A percentile compares a stretch with the other conserved stretches of the same genome.
phyloP scores from a whole-genome alignment of 2,329 filamentous ascomycete species.

The Ascochyta pisi region DNA sequence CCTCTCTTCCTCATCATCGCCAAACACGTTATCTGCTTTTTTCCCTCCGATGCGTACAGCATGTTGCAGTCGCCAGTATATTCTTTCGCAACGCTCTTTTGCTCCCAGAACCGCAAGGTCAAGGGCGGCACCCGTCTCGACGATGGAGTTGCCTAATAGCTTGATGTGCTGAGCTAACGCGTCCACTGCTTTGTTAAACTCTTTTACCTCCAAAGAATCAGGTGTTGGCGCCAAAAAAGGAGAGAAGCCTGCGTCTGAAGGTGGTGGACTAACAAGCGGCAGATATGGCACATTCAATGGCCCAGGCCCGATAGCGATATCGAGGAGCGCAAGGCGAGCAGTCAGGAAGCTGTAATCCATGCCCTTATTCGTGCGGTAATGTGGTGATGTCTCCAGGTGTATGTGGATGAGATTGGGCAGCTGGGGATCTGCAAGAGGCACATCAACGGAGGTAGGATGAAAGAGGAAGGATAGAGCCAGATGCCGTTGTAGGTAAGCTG shows the following conservation, averaged over 20 bases:
- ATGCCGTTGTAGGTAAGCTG: slow-evolving; percentile 69
- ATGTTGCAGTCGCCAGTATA: slow-evolving; percentile 76
- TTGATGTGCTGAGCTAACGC: slow-evolving; percentile 61
- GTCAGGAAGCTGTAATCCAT: slow-evolving; percentile 74
- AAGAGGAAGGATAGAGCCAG: slow-evolving; percentile 72
- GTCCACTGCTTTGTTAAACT: slow-evolving; percentile 77
- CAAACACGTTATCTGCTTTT: slow-evolving; percentile 48
- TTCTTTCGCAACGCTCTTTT: slow-evolving; percentile 75
- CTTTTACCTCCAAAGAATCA: slow-evolving; percentile 45
- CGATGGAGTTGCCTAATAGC: slow-evolving; percentile 65
- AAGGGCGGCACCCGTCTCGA: slow-evolving; percentile 69
- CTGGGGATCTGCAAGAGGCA: slow-evolving; percentile 32
- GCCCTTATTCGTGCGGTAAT: slow-evolving; percentile 60
- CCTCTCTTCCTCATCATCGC: slow-evolving; percentile 56
- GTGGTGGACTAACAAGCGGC: slow-evolving; percentile 36
- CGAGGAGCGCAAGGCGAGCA: slow-evolving; percentile 71
- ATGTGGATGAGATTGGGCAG: slow-evolving; percentile 31
- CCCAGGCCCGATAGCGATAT: slow-evolving; percentile 76
- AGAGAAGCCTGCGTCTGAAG: slow-evolving; percentile 30
- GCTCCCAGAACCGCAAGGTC: slow-evolving; percentile 71
- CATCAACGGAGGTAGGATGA: slow-evolving; percentile 31
- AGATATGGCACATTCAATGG: slow-evolving; percentile 42
- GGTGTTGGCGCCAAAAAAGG: slow-evolving; percentile 19
- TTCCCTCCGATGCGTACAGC: slow-evolving; percentile 68
- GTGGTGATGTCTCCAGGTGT: slow-evolving; percentile 45